These are phyloP conservation scores for Cenchrus purpureus DNA, from an alignment of 176 grass and related monocot genomes.

Conservation along the genomic window DNA sequence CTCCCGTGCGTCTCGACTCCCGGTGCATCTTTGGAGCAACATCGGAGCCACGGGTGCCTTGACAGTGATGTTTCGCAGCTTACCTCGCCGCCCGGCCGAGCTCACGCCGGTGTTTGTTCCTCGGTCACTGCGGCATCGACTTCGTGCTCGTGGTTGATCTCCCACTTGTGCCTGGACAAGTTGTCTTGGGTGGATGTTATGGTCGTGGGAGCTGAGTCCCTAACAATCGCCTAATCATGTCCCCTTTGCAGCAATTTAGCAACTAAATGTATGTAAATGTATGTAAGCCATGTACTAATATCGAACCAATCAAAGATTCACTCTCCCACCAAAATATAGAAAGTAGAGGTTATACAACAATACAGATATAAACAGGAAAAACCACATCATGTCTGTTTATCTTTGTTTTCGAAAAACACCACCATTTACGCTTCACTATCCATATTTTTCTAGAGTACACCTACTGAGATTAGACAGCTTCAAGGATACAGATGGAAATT, in stretches of 20 bases:
- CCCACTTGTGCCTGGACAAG: no score
- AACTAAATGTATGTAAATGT: constrained; percentile 3
- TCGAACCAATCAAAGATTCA: constrained; percentile 4
- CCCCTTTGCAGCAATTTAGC: constrained; percentile 14
- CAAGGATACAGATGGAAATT: neutral
- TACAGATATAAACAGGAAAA: neutral
- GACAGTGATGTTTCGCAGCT: no score
- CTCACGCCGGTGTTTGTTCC: no score
- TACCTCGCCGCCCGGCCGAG: no score
- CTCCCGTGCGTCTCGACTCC: no score
- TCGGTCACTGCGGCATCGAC: no score
- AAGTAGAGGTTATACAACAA: neutral
- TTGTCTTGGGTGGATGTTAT: no score
- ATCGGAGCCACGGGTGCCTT: no score
- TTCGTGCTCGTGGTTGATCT: no score
- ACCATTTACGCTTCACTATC: constrained; percentile 5
- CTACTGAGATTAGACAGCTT: neutral
- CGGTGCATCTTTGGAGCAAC: no score
- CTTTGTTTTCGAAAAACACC: neutral
- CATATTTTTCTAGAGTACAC: constrained; percentile 18
- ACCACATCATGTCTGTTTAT: constrained; percentile 3
- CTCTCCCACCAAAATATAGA: neutral
- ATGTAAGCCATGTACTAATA: neutral
- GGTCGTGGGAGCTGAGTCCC: no score
- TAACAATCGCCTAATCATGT: neutral